Evolutionary conservation across 805 yeast genomes (phyloP), one percentile per base, ranked within the genome.

Genomic region (Candida mattraensis): DNA sequence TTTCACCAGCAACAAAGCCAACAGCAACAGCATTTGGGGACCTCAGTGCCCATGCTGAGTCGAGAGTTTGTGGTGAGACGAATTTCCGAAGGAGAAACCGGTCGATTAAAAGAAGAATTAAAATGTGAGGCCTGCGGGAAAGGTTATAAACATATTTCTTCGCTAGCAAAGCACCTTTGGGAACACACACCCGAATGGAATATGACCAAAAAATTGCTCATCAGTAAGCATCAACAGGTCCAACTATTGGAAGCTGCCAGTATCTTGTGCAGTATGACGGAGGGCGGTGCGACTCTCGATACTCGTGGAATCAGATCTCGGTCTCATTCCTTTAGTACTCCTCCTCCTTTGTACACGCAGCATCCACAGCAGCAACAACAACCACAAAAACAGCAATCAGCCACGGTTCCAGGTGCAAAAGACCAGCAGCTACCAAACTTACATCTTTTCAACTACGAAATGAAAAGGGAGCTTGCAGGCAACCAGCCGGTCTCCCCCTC

Each of bases 161-260:
- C 89, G n/a, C 69, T 86, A 41, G 93, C 94, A 3, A 86, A 86
- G 59, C 95, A 86, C 62, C 63, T 87, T 24, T 87, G 95, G 95
- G 96, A 87, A 55, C 96, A 87, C 58, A 87, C 96, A 0, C 95
- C 95, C 0, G 95, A 87, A 56, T 87, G 96, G 96, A 84, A 79
- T 51, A 81, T 82, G 57, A 87, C 95, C 3, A 82, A 85, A 48
- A 84, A 83, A 56, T 66, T 87, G 35, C 66, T 83, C 23, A 85
- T 87, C 23, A 80, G 87, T n/a, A 85, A 85, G 59, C 94, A 85
- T 61, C 94, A 85, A 60, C 94, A 85, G 57, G 94, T 86, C 11
- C 94, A 85, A 61, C 67, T 85, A 24, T 67, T 85, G 33, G 94
- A 80, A 53, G 87, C 86, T 19, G 87, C 87, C 5, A 76, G 84